Evolutionary conservation across 2,329 filamentous ascomycete species (phyloP), one percentile per base, ranked within the genome.

Genomic region (Byssochlamys sp.): DNA sequence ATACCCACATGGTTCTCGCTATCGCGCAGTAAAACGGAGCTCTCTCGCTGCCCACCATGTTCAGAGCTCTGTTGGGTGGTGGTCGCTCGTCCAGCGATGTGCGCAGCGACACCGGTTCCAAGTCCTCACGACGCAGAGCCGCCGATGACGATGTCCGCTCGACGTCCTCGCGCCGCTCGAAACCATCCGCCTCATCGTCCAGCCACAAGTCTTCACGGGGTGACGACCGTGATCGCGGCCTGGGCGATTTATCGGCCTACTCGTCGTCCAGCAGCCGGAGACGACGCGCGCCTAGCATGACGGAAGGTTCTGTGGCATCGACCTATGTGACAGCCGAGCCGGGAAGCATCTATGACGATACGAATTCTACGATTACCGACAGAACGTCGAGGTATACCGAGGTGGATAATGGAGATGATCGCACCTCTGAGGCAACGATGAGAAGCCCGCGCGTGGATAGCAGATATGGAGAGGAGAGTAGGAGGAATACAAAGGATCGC

Each of bases 221-320:
- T 74, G 75, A 77, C 71, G 75, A 77, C 70, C 74, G 75, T 72
- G 74, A 73, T 57, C 71, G 72, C 56, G 73, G 69, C 57, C 63
- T 73, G 62, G 70, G 67, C 55, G 71, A 73, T 61, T 59, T 71
- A 61, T 62, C 66, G 24, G 57, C 63, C 56, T 69, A 70, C 56
- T 55, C 65, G 50, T 62, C 65, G 9, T 63, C 67, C 12, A 55
- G 60, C 50, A 63, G 61, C 52, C 63, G 64, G 53, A 67, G 61
- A 61, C 67, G 67, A 51, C 64, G 66, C 55, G 61, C 66, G 10
- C 53, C 63, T 19, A 71, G 69, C 56, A 59, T 59, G 39, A 45
- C 39, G 39, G 39, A 45, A 14, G 39, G 24, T 65, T 71, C 69
- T 4, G 62, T 69, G 57, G 68, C 69, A 58, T 71, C 69, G 52